Percentiles rank a stretch among this genome's conserved stretches.
Evolutionary conservation across 768 basidiomycete species (phyloP).

Genomic region (Phanerochaete carnosa): DNA sequence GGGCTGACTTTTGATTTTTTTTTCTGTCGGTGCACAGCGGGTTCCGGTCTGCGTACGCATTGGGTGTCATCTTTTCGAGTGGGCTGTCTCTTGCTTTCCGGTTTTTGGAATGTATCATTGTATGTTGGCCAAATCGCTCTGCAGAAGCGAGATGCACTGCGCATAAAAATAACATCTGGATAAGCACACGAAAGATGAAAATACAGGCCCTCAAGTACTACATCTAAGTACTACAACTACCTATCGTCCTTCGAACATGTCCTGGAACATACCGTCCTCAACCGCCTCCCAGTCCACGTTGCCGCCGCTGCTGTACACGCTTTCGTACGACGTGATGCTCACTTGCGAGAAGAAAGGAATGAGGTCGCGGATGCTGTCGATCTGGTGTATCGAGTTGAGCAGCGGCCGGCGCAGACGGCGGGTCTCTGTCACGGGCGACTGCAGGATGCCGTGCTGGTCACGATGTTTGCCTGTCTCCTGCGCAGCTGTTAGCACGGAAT

Average conservation of each 20-base stretch:
- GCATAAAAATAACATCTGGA: background rate
- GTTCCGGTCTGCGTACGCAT: background rate
- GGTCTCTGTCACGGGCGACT: slow-evolving; percentile 24
- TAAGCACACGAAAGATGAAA: background rate
- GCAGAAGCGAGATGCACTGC: background rate
- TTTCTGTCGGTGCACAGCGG: background rate
- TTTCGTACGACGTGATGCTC: slow-evolving; percentile 87
- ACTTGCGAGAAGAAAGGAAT: slow-evolving; percentile 89
- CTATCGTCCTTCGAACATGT: slow-evolving; percentile 86
- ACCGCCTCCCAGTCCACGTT: slow-evolving; percentile 89
- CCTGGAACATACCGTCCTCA: slow-evolving; percentile 74
- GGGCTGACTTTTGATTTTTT: slow-evolving; percentile 73
- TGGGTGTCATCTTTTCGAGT: background rate
- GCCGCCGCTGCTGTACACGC: slow-evolving; percentile 78
- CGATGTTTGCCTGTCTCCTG: slow-evolving; percentile 1
- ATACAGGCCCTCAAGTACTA: background rate
- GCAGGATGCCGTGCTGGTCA: slow-evolving; percentile 3
- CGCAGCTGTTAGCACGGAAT: background rate
- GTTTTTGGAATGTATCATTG: background rate
- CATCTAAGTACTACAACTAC: background rate
- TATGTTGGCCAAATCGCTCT: background rate
- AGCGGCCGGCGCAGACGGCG: slow-evolving; percentile 70
- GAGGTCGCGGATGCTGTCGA: slow-evolving; percentile 82
- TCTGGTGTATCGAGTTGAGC: slow-evolving; percentile 61
- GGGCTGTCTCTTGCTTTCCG: background rate